phyloP scores from a whole-genome alignment of 1,139 yeast species.

The Kurtzmaniella quercitrusa region DNA sequence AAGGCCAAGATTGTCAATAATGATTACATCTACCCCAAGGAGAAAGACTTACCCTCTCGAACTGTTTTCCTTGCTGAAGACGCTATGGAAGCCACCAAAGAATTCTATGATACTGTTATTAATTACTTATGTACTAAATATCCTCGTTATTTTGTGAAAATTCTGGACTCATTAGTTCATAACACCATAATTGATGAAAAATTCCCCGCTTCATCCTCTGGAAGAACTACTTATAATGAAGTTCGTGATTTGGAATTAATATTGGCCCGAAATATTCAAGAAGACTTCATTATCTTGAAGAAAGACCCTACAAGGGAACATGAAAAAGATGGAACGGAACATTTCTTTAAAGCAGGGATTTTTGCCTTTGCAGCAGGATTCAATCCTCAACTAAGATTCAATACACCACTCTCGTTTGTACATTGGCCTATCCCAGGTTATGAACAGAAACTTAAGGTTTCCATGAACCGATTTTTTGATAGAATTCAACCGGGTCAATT shows the following conservation, averaged over 20 bases:
- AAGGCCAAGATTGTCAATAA: conserved; percentile 37
- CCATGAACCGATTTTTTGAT: conserved; percentile 61
- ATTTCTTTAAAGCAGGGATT: conserved; percentile 58
- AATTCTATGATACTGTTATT: conserved; percentile 49
- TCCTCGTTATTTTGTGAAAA: conserved; percentile 50
- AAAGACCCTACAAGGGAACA: conserved; percentile 40
- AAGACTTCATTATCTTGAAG: conserved; percentile 58
- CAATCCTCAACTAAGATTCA: conserved; percentile 54
- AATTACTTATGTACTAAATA: conserved; percentile 50
- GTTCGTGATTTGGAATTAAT: conserved; percentile 34
- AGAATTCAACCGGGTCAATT: conserved; percentile 48
- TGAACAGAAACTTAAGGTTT: conserved; percentile 45
- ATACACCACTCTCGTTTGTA: conserved; percentile 48
- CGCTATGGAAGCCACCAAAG: conserved; percentile 47
- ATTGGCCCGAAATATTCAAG: conserved; percentile 53
- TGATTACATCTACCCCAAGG: conserved; percentile 33
- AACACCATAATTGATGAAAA: conserved; percentile 40
- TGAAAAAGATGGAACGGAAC: conserved; percentile 49
- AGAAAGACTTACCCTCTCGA: conserved; percentile 22
- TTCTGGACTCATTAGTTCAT: conserved; percentile 23
- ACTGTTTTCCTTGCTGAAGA: conserved; percentile 40
- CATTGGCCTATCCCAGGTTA: conserved; percentile 67
- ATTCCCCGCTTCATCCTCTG: conserved; percentile 27
- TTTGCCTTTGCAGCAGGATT: conserved; percentile 77
- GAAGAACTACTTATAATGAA: conserved; percentile 10